phyloP scores from a whole-genome alignment of 371 early-diverging fungal species.

The Apophysomyces trapeziformis region DNA sequence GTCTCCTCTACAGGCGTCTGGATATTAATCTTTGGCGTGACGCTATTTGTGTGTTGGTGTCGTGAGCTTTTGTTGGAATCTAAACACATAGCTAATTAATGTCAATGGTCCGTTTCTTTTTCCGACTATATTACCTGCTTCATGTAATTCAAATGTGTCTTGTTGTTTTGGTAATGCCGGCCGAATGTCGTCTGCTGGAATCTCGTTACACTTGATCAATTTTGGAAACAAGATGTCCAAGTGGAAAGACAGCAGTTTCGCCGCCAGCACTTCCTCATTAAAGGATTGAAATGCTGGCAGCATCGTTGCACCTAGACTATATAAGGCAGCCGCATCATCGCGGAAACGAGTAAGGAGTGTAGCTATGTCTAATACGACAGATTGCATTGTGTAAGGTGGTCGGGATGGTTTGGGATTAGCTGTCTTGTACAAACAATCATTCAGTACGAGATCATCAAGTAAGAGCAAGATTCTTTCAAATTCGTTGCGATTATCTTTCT shows the following conservation, averaged over 20 bases:
- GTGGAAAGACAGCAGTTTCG: slow-evolving; percentile 39
- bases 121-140: not conserved
- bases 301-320: slow-evolving; percentile 38
- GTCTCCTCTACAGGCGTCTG: slow-evolving; percentile 37
- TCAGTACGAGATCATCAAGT: slow-evolving; percentile 55
- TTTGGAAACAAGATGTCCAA: slow-evolving; percentile 47
- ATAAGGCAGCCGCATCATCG: slow-evolving; percentile 35
- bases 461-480: slow-evolving; percentile 45
- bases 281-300: slow-evolving; percentile 53
- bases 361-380: slow-evolving; percentile 58
- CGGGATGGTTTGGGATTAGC: slow-evolving; percentile 59
- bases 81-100: not conserved
- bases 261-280: slow-evolving; percentile 34
- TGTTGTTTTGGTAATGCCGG: not conserved
- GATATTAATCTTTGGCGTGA: slow-evolving; percentile 48
- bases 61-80: not conserved
- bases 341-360: slow-evolving; percentile 36
- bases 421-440: slow-evolving; percentile 60
- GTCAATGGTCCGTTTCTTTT: not conserved
- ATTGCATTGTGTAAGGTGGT: slow-evolving; percentile 59
- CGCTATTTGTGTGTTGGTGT: slow-evolving; percentile 5
- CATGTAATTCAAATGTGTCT: slow-evolving; percentile 1
- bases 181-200: not conserved
- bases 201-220: slow-evolving; percentile 33
- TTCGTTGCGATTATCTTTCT: slow-evolving; percentile 25